phyloP scores from a whole-genome alignment of 2,329 filamentous ascomycete genomes.

The Ceratocystis eucalypticola region DNA sequence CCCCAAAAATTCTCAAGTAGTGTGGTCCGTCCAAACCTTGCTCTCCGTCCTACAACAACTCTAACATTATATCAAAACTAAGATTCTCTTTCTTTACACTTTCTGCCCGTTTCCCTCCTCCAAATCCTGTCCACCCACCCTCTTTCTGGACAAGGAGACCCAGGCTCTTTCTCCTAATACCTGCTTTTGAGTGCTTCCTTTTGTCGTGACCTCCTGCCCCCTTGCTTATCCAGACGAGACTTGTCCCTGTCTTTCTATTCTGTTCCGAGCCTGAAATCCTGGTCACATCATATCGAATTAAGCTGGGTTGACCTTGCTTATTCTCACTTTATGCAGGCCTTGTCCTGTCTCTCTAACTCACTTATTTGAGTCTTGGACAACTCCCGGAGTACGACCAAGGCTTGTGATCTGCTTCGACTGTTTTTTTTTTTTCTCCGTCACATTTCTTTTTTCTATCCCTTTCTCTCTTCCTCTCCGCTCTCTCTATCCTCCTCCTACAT shows the following conservation, averaged over 20 bases:
- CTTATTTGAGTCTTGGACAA: conserved; percentile 13
- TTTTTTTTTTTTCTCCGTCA: conserved; percentile 11
- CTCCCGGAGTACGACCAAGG: conserved; percentile 17
- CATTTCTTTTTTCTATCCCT: conserved; percentile 1
- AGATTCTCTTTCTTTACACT: not conserved
- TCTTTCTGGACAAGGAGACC: conserved; percentile 11
- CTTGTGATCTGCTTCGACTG: conserved; percentile 11
- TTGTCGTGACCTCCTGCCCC: conserved; percentile 9
- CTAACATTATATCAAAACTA: not conserved
- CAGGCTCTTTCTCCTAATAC: not conserved
- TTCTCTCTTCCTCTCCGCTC: not conserved
- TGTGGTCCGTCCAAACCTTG: conserved; percentile 7
- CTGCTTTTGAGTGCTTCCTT: conserved; percentile 4
- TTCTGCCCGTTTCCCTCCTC: not conserved
- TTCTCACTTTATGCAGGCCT: conserved; percentile 9
- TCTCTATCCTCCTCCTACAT: not conserved
- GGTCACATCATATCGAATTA: conserved; percentile 8
- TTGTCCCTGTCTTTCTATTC: conserved; percentile 5
- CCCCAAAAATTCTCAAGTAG: not conserved
- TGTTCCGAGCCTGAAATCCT: conserved; percentile 13
- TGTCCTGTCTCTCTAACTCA: conserved; percentile 6
- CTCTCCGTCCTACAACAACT: not conserved
- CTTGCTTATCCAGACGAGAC: conserved; percentile 3
- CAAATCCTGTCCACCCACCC: not conserved
- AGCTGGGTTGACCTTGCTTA: conserved; percentile 10